Evolutionary conservation across 1,139 yeast species (phyloP).

Genomic region (Taiozyma sp.): DNA sequence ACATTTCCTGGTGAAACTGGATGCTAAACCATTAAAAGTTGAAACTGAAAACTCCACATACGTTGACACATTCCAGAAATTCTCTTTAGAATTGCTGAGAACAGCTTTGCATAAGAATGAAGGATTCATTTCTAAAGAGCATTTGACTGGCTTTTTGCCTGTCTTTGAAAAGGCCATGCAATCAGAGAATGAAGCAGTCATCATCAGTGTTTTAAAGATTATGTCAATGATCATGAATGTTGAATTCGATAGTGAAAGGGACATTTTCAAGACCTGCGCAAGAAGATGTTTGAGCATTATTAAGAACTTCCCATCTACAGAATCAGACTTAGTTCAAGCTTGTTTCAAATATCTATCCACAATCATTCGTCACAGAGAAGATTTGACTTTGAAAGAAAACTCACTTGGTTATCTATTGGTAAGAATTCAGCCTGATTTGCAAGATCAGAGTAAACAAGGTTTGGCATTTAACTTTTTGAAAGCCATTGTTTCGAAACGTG

Average conservation of each 20-base stretch:
- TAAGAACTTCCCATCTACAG: constrained; percentile 73
- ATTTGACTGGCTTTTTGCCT: constrained; percentile 73
- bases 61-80: constrained; percentile 59
- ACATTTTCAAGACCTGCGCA: constrained; percentile 51
- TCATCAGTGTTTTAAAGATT: constrained; percentile 61
- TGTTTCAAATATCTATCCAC: constrained; percentile 71
- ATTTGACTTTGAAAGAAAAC: constrained; percentile 59
- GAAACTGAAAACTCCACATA: constrained; percentile 47
- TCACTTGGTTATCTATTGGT: constrained; percentile 72
- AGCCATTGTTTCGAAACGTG: constrained; percentile 65
- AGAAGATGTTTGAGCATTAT: constrained; percentile 61
- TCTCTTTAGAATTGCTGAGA: constrained; percentile 73
- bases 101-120: constrained; percentile 63
- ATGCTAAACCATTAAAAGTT: constrained; percentile 50
- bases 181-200: constrained; percentile 70
- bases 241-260: constrained; percentile 53
- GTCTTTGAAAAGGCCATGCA: constrained; percentile 53
- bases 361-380: constrained; percentile 63
- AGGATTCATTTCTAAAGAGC: constrained; percentile 49
- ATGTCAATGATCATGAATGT: constrained; percentile 56
- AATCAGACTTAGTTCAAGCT: constrained; percentile 77
- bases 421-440: constrained; percentile 82
- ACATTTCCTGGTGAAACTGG: constrained; percentile 65
- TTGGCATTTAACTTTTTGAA: constrained; percentile 80
- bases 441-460: constrained; percentile 87